Conservation (phyloP, 371 early-diverging fungal species). For the Cokeromyces recurvatus region DNA sequence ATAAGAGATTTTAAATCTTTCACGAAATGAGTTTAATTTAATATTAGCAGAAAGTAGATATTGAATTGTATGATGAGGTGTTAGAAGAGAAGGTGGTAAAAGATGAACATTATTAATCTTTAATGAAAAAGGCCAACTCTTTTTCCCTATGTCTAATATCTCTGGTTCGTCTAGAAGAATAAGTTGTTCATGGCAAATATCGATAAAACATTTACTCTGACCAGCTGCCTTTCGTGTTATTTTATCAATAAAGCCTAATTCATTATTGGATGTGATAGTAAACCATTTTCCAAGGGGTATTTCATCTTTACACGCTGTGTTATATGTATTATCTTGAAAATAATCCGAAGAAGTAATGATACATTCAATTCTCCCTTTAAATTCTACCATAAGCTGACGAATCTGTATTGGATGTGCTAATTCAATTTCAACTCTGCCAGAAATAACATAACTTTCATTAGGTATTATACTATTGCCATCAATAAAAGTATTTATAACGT, state of each 20-base stretch:
- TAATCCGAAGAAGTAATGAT: slow-evolving; percentile 16
- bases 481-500: slow-evolving; percentile 20
- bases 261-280: not conserved
- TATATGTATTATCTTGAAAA: not conserved
- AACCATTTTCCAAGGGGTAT: slow-evolving; percentile 10
- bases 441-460: slow-evolving; percentile 15
- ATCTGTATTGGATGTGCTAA: slow-evolving; percentile 19
- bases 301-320: slow-evolving; percentile 5
- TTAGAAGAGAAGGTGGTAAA: slow-evolving; percentile 20
- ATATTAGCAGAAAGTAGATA: slow-evolving; percentile 23
- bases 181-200: slow-evolving; percentile 7
- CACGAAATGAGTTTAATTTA: slow-evolving; percentile 19
- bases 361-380: slow-evolving; percentile 23
- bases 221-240: slow-evolving; percentile 6
- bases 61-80: slow-evolving; percentile 24
- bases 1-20: slow-evolving; percentile 22
- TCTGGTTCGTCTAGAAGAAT: slow-evolving; percentile 3
- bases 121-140: slow-evolving; percentile 23
- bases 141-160: slow-evolving; percentile 12
- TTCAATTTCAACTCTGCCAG: slow-evolving; percentile 24
- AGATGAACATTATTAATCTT: slow-evolving; percentile 11
- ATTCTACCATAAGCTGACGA: slow-evolving; percentile 20
- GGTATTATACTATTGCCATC: slow-evolving; percentile 18
- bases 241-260: slow-evolving; percentile 3
- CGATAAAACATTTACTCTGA: slow-evolving; percentile 5